phyloP scores from a whole-genome alignment of 2,329 filamentous ascomycete species.

The Cryphonectria japonica region DNA sequence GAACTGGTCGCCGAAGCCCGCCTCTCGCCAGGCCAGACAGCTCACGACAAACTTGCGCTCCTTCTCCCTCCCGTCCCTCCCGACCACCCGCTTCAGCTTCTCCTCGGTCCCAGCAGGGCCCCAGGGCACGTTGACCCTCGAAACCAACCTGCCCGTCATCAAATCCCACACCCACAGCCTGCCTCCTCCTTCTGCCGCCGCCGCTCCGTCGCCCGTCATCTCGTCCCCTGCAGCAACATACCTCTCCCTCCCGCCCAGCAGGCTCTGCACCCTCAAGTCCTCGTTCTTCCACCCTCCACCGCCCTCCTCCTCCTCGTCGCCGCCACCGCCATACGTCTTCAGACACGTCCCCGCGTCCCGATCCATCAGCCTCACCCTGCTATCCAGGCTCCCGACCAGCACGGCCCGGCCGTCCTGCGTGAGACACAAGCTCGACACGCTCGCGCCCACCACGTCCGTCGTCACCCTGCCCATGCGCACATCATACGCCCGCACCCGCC shows the following conservation, averaged over 20 bases:
- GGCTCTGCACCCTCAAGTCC: constrained; percentile 73
- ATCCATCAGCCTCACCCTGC: constrained; percentile 79
- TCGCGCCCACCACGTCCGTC: constrained; percentile 70
- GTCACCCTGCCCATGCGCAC: constrained; percentile 72
- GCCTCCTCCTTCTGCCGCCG: constrained; percentile 48
- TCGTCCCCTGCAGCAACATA: constrained; percentile 84
- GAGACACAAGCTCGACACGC: constrained; percentile 75
- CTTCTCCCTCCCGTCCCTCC: constrained; percentile 64
- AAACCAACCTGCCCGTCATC: constrained; percentile 69
- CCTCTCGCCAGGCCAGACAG: constrained; percentile 65
- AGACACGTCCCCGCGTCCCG: constrained; percentile 73
- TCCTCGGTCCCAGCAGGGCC: constrained; percentile 51
- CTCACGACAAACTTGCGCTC: constrained; percentile 62
- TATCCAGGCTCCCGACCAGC: constrained; percentile 77
- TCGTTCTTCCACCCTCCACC: constrained; percentile 62
- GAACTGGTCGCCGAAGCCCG: constrained; percentile 66
- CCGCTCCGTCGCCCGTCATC: constrained; percentile 41
- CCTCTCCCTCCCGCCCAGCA: constrained; percentile 75
- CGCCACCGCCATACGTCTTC: constrained; percentile 64
- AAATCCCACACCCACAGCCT: constrained; percentile 83
- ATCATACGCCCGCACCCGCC: constrained; percentile 80
- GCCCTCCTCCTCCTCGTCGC: constrained; percentile 32
- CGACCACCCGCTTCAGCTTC: constrained; percentile 56
- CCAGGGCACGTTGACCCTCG: constrained; percentile 64
- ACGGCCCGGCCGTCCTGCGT: constrained; percentile 75